phyloP scores from a whole-genome alignment of 1,284 basidiomycete species.

The Pisolithus thermaeus region DNA sequence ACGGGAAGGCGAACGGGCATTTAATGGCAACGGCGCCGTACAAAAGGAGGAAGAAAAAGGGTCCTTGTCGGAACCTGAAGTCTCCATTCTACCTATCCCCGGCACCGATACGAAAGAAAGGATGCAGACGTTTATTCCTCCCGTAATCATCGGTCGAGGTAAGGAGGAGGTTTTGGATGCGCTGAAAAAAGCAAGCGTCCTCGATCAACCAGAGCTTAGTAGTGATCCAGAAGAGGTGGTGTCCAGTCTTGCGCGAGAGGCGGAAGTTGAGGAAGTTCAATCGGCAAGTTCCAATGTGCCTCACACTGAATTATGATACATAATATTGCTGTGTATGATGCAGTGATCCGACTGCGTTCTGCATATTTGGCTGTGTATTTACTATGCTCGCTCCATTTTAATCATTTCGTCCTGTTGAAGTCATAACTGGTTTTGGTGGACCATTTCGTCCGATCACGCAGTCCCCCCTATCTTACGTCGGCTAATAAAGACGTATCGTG shows the following conservation, averaged over 20 bases:
- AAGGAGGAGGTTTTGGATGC: constrained; percentile 45
- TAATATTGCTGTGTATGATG: constrained; percentile 5
- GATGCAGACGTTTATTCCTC: constrained; percentile 24
- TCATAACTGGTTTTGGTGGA: no score
- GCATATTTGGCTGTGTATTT: constrained; percentile 1
- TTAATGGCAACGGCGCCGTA: constrained; percentile 21
- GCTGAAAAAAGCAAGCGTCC: constrained; percentile 32
- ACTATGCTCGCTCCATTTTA: not conserved
- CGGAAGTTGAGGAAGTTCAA: constrained; percentile 6
- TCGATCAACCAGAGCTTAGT: constrained; percentile 2
- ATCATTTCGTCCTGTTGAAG: no score
- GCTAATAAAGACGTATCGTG: no score
- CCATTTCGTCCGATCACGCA: no score
- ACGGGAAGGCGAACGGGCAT: constrained; percentile 37
- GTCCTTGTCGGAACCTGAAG: constrained; percentile 22
- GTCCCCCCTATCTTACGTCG: no score
- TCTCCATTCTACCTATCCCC: constrained; percentile 48
- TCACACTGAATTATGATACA: constrained; percentile 22
- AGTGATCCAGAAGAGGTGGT: constrained; percentile 21
- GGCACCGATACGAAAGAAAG: constrained; percentile 21
- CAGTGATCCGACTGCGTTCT: not conserved
- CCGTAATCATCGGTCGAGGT: constrained; percentile 44
- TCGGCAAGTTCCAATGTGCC: constrained; percentile 1
- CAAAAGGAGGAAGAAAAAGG: constrained; percentile 28
- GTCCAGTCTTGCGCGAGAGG: constrained; percentile 12